Base-by-base conservation (phyloP, 202 grass and related monocot genomes). In the Hordeum pubiflorum region DNA sequence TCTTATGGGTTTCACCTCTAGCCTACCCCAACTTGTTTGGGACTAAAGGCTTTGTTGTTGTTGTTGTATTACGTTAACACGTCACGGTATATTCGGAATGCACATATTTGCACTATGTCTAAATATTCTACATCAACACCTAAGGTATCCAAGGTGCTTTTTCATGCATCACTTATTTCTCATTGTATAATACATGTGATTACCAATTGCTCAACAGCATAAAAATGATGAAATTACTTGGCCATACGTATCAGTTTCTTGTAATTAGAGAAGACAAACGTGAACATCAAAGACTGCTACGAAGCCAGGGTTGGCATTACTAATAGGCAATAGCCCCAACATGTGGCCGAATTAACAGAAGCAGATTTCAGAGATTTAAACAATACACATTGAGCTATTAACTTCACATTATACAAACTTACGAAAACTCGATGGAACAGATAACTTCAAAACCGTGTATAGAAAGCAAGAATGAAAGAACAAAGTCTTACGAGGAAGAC, bases 111-210 rank as follows among this genome's bases (percentile, higher is more conserved):
- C 21, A 12, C 15, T 27, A 63, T 10, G 76, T n/a, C 75, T 41
- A 17, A 71, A 46, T 39, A 83, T 76, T 71, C 32, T 56, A 56
- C 48, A 82, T 58, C 34, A 70, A 70, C 10, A 59, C 15, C 56
- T 31, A 23, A n/a, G 57, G 46, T 39, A 69, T 27, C 14, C 52
- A 80, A 39, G 20, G 62, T 79, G 20, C 7, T n/a, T 2, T 26
- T 80, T 69, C 63, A 69, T 69, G 31, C 8, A 10, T 57, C 46
- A 69, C 64, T 39, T 55, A 56, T 40, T 9, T 57, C 57, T 50
- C 3, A 0, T 10, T 57, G 29, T 64, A 10, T 26, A 60, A 20
- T 63, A 33, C 44, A 26, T 68, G 32, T 39, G 18, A 52, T 22
- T 44, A 70, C 11, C 22, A 26, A 70, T 46, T 44, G 68, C 11